Conservation (phyloP, 108 stramenopile genomes). For the Nitzschia sp. region DNA sequence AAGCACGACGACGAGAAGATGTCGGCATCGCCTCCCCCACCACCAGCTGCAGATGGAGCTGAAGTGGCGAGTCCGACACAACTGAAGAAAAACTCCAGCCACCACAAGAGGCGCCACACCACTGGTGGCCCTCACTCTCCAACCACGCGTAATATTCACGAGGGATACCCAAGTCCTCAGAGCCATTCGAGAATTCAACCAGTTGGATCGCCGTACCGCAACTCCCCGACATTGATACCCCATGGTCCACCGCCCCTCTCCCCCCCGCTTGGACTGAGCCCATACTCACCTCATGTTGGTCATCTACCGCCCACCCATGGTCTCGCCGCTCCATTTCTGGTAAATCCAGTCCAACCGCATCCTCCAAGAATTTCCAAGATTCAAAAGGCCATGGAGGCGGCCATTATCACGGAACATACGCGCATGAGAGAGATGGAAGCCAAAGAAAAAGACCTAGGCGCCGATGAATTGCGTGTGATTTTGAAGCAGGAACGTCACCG, state of each 20-base stretch:
- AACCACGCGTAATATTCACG: not conserved
- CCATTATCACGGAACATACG: conserved; percentile 27
- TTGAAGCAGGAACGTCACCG: conserved; percentile 47
- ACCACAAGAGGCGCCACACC: not conserved
- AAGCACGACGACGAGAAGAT: not conserved
- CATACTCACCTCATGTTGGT: not conserved
- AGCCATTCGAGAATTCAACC: no score
- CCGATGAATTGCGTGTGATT: conserved; percentile 30
- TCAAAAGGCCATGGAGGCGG: conserved; percentile 33
- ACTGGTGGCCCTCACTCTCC: not conserved
- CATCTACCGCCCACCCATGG: not conserved
- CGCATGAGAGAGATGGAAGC: conserved; percentile 41
- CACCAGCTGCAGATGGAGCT: no score
- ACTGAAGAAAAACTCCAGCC: no score
- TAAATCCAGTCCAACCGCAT: not conserved
- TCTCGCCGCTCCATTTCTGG: not conserved
- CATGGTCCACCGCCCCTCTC: not conserved
- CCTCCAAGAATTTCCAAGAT: conserved; percentile 7
- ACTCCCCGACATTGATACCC: not conserved
- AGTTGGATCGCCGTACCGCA: not conserved
- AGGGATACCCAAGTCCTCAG: not conserved
- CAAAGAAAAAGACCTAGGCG: conserved; percentile 28
- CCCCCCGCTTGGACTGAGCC: not conserved
- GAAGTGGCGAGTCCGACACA: no score
- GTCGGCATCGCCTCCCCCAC: no score